Evolutionary conservation across 345 rosid species (phyloP).

Genomic region (Boechera retrofracta): DNA sequence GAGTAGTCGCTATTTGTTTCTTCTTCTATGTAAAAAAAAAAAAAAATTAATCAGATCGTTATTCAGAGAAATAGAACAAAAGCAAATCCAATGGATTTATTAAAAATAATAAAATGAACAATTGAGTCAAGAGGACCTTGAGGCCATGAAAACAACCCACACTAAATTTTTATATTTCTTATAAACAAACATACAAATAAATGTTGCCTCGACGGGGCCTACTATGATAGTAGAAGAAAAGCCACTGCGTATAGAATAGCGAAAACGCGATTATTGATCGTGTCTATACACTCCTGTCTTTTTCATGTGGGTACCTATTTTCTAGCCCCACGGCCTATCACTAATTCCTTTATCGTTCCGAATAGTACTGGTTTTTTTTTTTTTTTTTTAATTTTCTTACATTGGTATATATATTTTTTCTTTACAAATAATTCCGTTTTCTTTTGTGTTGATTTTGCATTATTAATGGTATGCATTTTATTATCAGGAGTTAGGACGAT

Average conservation of each 20-base stretch:
- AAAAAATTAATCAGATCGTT: not conserved
- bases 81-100: not conserved
- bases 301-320: slow-evolving; percentile 13
- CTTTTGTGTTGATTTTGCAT: not conserved
- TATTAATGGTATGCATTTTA: not conserved
- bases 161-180: too few relatives aligned
- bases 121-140: not conserved
- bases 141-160: slow-evolving; percentile 9
- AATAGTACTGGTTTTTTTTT: too few relatives aligned
- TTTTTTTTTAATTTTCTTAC: too few relatives aligned
- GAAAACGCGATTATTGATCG: slow-evolving; percentile 27
- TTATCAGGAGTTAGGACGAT: not conserved
- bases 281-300: slow-evolving; percentile 23
- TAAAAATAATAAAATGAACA: not conserved
- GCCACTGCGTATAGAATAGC: not conserved
- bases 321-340: slow-evolving; percentile 18
- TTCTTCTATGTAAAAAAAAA: not conserved
- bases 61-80: not conserved
- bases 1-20: not conserved
- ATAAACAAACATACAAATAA: not conserved
- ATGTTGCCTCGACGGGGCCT: slow-evolving; percentile 15
- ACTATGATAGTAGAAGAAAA: slow-evolving; percentile 10
- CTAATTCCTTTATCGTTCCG: not conserved
- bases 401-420: too few relatives aligned
- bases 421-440: not conserved